These are phyloP conservation scores for Dendrobium catenatum DNA, from an alignment of 106 monocot species.

Conservation along the genomic window DNA sequence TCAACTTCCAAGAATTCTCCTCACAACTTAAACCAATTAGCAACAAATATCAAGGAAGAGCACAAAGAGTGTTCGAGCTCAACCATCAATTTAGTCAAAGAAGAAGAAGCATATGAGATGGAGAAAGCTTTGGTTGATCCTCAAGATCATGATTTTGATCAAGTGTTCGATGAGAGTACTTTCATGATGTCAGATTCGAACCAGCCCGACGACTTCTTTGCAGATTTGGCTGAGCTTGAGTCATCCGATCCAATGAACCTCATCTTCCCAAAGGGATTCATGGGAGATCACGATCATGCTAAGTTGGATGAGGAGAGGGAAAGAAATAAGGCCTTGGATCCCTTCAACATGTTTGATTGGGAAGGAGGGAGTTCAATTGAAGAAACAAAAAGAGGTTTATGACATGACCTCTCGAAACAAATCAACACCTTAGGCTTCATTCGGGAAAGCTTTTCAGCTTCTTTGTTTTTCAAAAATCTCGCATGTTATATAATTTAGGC, in stretches of 20 bases:
- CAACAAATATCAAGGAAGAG: background rate
- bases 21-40: constrained; percentile 4
- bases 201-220: constrained; percentile 16
- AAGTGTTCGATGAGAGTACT: background rate
- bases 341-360: constrained; percentile 47
- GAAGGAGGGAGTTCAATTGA: background rate
- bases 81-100: background rate
- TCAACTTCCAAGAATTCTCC: background rate
- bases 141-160: constrained; percentile 1
- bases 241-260: background rate
- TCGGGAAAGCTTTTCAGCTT: background rate
- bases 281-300: background rate
- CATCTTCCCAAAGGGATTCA: constrained; percentile 12
- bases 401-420: constrained; percentile 16
- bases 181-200: constrained; percentile 8
- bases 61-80: constrained; percentile 2
- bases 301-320: constrained; percentile 2
- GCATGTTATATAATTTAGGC: too few relatives aligned
- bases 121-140: background rate
- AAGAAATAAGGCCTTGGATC: constrained; percentile 16
- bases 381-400: constrained; percentile 24
- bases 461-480: background rate
- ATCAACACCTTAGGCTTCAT: background rate
- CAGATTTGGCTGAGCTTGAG: constrained; percentile 19
- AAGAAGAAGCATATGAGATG: constrained; percentile 11